Evolutionary conservation across 768 basidiomycete species (phyloP), one percentile per base, ranked within the genome.

Genomic region (Pulveroboletus sp.): DNA sequence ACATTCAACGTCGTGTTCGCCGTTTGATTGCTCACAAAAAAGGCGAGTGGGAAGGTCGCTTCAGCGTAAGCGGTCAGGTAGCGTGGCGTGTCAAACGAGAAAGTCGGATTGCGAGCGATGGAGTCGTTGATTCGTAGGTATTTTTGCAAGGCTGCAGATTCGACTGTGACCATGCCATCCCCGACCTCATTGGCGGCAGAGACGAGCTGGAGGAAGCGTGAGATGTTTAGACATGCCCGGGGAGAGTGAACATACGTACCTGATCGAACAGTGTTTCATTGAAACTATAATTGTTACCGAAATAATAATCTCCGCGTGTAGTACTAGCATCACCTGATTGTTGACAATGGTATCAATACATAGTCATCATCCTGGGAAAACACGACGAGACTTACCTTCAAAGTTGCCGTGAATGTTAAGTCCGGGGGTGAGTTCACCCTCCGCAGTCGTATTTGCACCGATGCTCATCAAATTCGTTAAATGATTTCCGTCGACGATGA

Each of bases 401-500:
- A 64, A 62, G 20, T 62, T 64, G 6, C 63, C 52, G 17, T 63
- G 62, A 26, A 49, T 53, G 32, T 49, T 64, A 1, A 63, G 42
- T n/a, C 62, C 62, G 0, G 59, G 59, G 17, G 52, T 59, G 41
- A 56, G 29, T 30, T 51, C 24, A 35, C 10, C 27, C 0, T 53
- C 26, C 13, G 40, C 50, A 12, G 62, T 63, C 20, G 47, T 47
- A 20, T 63, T 63, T 43, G 56, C 56, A 39, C 62, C 61, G 20
- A 62, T 62, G 40, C 47, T 51, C 62, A 62, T 62, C 56, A 63
- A 47, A 24, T 62, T 62, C 14, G 62, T 63, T 50, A 63, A 43
- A 19, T 62, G 62, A n/a, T 64, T 63, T 5, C 62, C 62, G 16
- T 63, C 62, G 10, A 63, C 62, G 22, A 63, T 0, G 19, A 63